Evolutionary conservation across 805 yeast species (phyloP).

Genomic region (Cyberlindnera nakhonratchasimensis): DNA sequence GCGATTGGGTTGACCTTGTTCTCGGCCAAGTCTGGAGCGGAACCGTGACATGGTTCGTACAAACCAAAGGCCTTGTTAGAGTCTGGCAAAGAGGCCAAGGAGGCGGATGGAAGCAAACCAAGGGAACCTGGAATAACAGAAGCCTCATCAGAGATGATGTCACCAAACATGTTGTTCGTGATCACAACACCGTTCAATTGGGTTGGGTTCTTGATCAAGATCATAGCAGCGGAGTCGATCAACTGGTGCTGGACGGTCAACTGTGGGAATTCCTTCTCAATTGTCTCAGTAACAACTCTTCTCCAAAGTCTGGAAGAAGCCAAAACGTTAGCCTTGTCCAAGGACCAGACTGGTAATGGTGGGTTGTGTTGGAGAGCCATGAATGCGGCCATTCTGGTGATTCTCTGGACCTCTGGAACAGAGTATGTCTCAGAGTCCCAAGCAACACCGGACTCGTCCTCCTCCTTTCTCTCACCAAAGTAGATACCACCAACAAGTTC

Average conservation of each 20-base stretch:
- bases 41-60: slow-evolving; percentile 98
- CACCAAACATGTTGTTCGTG: slow-evolving; percentile 97
- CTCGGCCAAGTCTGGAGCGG: slow-evolving; percentile 89
- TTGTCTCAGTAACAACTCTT: slow-evolving; percentile 82
- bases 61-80: slow-evolving; percentile 91
- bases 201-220: slow-evolving; percentile 86
- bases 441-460: slow-evolving; percentile 81
- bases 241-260: slow-evolving; percentile 86
- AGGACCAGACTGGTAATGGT: slow-evolving; percentile 92
- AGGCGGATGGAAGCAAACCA: slow-evolving; percentile 91
- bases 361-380: slow-evolving; percentile 91
- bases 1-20: slow-evolving; percentile 95
- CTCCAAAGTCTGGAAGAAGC: slow-evolving; percentile 98
- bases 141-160: slow-evolving; percentile 96
- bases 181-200: slow-evolving; percentile 88
- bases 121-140: slow-evolving; percentile 97
- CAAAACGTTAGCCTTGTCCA: slow-evolving; percentile 96
- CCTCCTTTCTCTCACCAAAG: slow-evolving; percentile 94
- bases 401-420: slow-evolving; percentile 89
- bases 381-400: slow-evolving; percentile 97
- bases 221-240: slow-evolving; percentile 99
- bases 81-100: slow-evolving; percentile 95
- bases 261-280: slow-evolving; percentile 86
- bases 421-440: slow-evolving; percentile 92
- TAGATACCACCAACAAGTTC: slow-evolving; percentile 98